Evolutionary conservation across 1,284 basidiomycete genomes (phyloP).

Genomic region (Microbotryomycetes sp.): DNA sequence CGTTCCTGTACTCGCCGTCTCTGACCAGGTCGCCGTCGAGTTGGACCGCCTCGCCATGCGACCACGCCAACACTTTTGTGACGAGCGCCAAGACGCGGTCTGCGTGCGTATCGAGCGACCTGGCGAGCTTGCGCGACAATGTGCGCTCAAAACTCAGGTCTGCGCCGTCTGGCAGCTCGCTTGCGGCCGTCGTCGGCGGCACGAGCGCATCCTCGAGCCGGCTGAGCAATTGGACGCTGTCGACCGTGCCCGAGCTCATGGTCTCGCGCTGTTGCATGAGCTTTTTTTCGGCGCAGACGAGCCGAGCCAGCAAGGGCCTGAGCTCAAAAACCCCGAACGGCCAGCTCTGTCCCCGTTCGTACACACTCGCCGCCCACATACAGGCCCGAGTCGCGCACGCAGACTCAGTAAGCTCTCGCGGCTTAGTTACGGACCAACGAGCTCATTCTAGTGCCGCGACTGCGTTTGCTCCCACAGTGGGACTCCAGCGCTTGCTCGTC

Average conservation of each 20-base stretch:
- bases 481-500: constrained; percentile 46
- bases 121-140: constrained; percentile 28
- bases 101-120: constrained; percentile 22
- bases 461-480: constrained; percentile 37
- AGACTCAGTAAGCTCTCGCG: too few species aligned
- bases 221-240: constrained; percentile 4
- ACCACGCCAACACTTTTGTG: constrained; percentile 56
- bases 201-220: constrained; percentile 12
- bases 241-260: background rate
- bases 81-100: constrained; percentile 48
- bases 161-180: constrained; percentile 15
- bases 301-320: too few species aligned
- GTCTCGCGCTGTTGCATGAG: background rate
- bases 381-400: too few species aligned
- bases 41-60: constrained; percentile 43
- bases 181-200: constrained; percentile 20
- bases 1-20: constrained; percentile 66
- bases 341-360: too few species aligned
- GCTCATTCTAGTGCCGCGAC: too few species aligned
- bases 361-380: too few species aligned
- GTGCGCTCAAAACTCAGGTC: constrained; percentile 34
- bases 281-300: too few species aligned
- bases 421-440: too few species aligned
- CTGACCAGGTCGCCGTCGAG: constrained; percentile 67
- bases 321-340: too few species aligned